Base-by-base conservation (phyloP, 495 filamentous ascomycete genomes). In the Annulohypoxylon maeteangense region DNA sequence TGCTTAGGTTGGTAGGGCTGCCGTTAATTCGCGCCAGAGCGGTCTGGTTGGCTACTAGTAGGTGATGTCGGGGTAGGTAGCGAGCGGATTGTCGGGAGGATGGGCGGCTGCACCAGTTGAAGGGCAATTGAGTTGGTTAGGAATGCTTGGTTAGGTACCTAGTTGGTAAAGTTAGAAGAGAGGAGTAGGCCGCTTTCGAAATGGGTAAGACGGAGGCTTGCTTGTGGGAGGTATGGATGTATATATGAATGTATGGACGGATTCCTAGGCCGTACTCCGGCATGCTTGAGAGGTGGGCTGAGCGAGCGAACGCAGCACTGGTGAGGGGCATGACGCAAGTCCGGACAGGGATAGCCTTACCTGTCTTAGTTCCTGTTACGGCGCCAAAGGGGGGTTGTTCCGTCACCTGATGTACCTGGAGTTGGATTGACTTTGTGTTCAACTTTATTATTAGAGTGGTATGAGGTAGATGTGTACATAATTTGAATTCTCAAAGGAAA, bases 291-390 rank as follows among this genome's bases (percentile, higher is more conserved):
- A 69, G 47, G 70, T 68, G 70, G 53, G 70, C 59, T 72, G 58
- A 61, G 55, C 51, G 29, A 53, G 27, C 44, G 59, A 62, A 65
- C 45, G 22, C 40, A 44, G 40, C 40, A 18, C 40, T 20, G 40
- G 40, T 32, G 71, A 68, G 74, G 74, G 65, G 74, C 71, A 76
- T 76, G 74, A 76, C 71, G 74, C 74, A 76, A 27, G 47, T 55
- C 36, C 47, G 22, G 65, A 67, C 74, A 74, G 68, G 74, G 74
- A 20, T 65, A 22, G 34, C 65, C 64, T 54, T 31, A 11, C 45
- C 12, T 22, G 11, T 32, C 25, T 36, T 60, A 60, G 18, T 44
- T 44, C 64, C 56, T n/a, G 34, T 73, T 73, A 20, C 48, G 64
- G 57, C 14, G 62, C 56, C 48, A 57, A 66, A 66, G 62, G 62